A percentile compares a stretch with the other conserved stretches of the same genome.
Evolutionary conservation across 768 basidiomycete genomes (phyloP).

Genomic region (Leccinum ochraceum): DNA sequence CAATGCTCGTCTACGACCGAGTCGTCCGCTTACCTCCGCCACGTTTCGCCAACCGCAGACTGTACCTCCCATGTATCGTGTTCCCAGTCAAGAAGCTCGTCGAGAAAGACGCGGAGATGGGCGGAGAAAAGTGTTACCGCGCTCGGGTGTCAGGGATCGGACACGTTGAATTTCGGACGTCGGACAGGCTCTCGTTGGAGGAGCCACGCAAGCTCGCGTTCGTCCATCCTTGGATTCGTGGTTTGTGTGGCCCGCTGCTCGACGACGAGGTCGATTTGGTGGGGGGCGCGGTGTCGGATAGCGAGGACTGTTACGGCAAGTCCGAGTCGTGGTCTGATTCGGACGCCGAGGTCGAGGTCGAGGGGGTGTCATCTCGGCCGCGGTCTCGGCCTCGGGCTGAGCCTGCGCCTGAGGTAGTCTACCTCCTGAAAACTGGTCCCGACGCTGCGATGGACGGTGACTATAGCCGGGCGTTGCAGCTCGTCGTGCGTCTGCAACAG

Average conservation of each 20-base stretch:
- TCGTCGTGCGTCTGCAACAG: slow-evolving; percentile 9
- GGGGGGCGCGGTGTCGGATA: not conserved
- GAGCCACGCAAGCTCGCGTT: slow-evolving; percentile 6
- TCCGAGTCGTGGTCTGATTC: not conserved
- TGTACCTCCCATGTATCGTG: slow-evolving; percentile 14
- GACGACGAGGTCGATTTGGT: not conserved
- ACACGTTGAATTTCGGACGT: slow-evolving; percentile 5
- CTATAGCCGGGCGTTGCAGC: slow-evolving; percentile 2
- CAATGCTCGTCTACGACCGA: not conserved
- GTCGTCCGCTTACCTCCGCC: not conserved
- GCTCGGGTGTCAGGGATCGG: slow-evolving; percentile 9
- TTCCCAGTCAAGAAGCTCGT: slow-evolving; percentile 6
- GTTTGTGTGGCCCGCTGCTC: not conserved
- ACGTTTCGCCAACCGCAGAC: slow-evolving; percentile 4
- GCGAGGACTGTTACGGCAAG: not conserved
- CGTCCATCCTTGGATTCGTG: slow-evolving; percentile 18
- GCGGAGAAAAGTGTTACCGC: not conserved
- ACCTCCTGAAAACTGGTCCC: not conserved
- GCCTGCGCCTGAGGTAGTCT: not conserved
- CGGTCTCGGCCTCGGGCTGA: not conserved
- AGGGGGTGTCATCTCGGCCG: not conserved
- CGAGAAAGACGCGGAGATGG: not conserved
- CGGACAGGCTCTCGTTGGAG: not conserved
- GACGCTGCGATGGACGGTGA: not conserved
- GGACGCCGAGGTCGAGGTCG: not conserved